Percentiles rank a stretch among this genome's conserved stretches.
phyloP scores from a whole-genome alignment of 805 yeast species.

The Lipomyces anomalus region DNA sequence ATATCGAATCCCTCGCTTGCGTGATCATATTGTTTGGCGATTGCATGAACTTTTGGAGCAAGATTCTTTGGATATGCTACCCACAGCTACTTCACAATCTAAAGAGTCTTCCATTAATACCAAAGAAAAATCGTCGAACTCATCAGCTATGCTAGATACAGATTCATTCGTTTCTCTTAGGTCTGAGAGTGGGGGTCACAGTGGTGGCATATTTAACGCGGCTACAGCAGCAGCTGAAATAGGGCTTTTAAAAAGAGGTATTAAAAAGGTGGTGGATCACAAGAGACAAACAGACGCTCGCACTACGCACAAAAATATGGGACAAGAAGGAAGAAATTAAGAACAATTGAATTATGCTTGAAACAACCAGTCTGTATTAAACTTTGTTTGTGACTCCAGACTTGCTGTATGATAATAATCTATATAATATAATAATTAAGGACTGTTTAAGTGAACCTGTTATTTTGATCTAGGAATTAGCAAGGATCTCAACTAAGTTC shows the following conservation, averaged over 20 bases:
- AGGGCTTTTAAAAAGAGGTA: slow-evolving; percentile 2
- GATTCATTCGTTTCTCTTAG: neutral
- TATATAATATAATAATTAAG: too few relatives aligned
- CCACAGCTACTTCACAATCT: too few relatives aligned
- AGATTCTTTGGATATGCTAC: neutral
- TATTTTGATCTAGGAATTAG: too few relatives aligned
- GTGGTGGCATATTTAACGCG: slow-evolving; percentile 4
- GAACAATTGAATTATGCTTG: too few relatives aligned
- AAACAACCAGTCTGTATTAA: too few relatives aligned
- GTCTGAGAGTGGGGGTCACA: neutral
- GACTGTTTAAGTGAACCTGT: too few relatives aligned
- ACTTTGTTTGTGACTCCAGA: too few relatives aligned
- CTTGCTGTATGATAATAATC: too few relatives aligned
- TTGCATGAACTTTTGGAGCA: slow-evolving; percentile 10
- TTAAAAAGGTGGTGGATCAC: neutral
- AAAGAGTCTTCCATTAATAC: too few relatives aligned
- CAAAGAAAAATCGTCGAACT: neutral
- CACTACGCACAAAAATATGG: too few relatives aligned
- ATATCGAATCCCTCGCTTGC: slow-evolving; percentile 3
- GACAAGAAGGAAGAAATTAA: too few relatives aligned
- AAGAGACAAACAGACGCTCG: neutral
- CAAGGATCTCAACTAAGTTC: too few relatives aligned
- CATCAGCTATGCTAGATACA: neutral
- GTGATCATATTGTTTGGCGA: slow-evolving; percentile 4
- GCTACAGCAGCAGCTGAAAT: slow-evolving; percentile 9